These are phyloP conservation scores for Kwoniella shivajii DNA, from an alignment of 1,284 basidiomycete genomes.

Conservation along the genomic window DNA sequence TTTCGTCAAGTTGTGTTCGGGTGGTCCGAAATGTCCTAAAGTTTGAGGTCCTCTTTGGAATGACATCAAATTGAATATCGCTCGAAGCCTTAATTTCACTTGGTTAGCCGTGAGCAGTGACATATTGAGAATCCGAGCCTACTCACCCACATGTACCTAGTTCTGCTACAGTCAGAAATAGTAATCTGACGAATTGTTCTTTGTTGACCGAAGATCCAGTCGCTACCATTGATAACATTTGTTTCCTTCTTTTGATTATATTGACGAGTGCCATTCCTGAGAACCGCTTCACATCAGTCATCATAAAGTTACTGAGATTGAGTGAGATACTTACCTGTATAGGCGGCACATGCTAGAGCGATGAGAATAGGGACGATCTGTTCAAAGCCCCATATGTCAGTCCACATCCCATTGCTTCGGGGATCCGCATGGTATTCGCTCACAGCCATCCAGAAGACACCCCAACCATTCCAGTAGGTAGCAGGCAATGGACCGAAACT, in stretches of 20 bases:
- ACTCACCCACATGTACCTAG: slow-evolving; percentile 43
- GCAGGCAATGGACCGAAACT: slow-evolving; percentile 37
- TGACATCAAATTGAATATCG: slow-evolving; percentile 47
- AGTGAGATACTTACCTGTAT: slow-evolving; percentile 33
- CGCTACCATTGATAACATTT: slow-evolving; percentile 41
- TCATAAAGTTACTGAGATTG: neutral
- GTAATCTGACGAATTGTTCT: slow-evolving; percentile 44
- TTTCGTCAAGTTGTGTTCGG: slow-evolving; percentile 26
- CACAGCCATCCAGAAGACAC: slow-evolving; percentile 44
- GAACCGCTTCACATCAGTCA: neutral
- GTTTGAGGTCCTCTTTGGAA: slow-evolving; percentile 43
- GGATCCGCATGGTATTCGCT: slow-evolving; percentile 2
- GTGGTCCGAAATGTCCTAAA: slow-evolving; percentile 27
- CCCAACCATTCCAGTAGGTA: slow-evolving; percentile 49
- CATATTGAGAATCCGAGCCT: neutral
- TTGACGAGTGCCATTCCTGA: slow-evolving; percentile 46
- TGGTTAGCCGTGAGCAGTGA: neutral
- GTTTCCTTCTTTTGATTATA: slow-evolving; percentile 38
- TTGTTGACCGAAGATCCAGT: slow-evolving; percentile 36
- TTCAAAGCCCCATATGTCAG: neutral
- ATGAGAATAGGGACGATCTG: slow-evolving; percentile 43
- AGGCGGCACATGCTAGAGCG: slow-evolving; percentile 31
- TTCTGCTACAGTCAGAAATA: slow-evolving; percentile 41
- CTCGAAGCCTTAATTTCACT: slow-evolving; percentile 29
- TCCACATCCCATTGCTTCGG: neutral